Evolutionary conservation across 306 rosid genomes (phyloP).

Genomic region (Castanospermum australe): DNA sequence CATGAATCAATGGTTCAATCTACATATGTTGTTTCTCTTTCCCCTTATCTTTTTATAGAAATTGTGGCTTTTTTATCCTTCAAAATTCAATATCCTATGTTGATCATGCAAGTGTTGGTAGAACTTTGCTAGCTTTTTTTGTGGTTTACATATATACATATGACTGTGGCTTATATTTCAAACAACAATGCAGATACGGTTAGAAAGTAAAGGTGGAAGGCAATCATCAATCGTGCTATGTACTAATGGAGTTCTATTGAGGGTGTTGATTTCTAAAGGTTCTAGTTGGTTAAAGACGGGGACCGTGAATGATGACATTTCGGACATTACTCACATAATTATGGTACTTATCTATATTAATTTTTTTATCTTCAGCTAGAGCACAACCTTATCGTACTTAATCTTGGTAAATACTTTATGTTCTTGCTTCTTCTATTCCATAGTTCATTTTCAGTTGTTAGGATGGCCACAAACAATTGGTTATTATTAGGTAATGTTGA

Average conservation of each 20-base stretch:
- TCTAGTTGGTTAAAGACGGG: constrained; percentile 29
- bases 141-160: constrained; percentile 10
- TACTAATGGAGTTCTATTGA: constrained; percentile 85
- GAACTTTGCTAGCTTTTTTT: constrained; percentile 2
- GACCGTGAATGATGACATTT: constrained; percentile 31
- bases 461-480: not conserved
- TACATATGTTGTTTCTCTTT: not conserved
- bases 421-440: constrained; percentile 12
- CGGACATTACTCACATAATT: constrained; percentile 81
- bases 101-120: constrained; percentile 2
- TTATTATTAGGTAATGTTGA: too few relatives aligned
- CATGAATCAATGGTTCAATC: not conserved
- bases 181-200: constrained; percentile 69
- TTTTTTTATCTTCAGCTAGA: not conserved
- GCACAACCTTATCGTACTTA: constrained; percentile 3
- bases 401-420: constrained; percentile 5
- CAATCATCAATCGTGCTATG: constrained; percentile 82
- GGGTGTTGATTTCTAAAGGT: constrained; percentile 67
- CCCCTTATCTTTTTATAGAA: not conserved
- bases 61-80: not conserved
- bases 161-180: constrained; percentile 4
- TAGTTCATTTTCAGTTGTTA: constrained; percentile 16
- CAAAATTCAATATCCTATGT: not conserved
- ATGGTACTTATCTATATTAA: constrained; percentile 63
- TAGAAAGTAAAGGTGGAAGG: constrained; percentile 85